phyloP scores from a whole-genome alignment of 805 yeast genomes.

The Saccharomycopsis sp. region DNA sequence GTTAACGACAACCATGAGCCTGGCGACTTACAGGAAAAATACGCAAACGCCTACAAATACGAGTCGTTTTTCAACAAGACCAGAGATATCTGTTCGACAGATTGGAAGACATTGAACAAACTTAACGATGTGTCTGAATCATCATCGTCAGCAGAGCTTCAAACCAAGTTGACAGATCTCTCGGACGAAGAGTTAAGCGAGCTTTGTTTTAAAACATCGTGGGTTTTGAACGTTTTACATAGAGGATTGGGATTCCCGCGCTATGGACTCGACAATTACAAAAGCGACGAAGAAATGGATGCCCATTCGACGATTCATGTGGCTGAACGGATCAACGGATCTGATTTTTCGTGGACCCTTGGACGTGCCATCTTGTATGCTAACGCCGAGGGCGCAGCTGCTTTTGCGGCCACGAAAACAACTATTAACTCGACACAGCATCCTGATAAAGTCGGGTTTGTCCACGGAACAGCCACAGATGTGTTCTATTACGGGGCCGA shows the following conservation, averaged over 20 bases:
- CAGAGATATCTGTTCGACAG: slow-evolving; percentile 39
- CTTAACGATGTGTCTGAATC: slow-evolving; percentile 28
- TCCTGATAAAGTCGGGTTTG: slow-evolving; percentile 33
- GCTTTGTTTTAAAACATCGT: slow-evolving; percentile 55
- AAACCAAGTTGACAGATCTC: slow-evolving; percentile 25
- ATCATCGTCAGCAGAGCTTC: neutral
- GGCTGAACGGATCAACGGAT: slow-evolving; percentile 37
- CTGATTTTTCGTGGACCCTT: slow-evolving; percentile 48
- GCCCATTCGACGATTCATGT: slow-evolving; percentile 33
- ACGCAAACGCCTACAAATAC: slow-evolving; percentile 40
- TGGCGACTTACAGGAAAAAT: slow-evolving; percentile 21
- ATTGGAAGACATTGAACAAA: slow-evolving; percentile 33
- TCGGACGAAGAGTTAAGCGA: slow-evolving; percentile 42
- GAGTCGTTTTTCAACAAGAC: slow-evolving; percentile 37
- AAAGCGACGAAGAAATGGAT: slow-evolving; percentile 26
- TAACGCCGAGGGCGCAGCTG: slow-evolving; percentile 44
- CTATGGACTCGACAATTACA: slow-evolving; percentile 35
- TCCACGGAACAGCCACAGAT: slow-evolving; percentile 41
- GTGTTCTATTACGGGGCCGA: slow-evolving; percentile 51
- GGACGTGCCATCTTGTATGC: slow-evolving; percentile 61
- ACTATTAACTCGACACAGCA: slow-evolving; percentile 19
- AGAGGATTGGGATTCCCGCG: slow-evolving; percentile 56
- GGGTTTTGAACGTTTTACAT: slow-evolving; percentile 52
- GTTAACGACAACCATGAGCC: slow-evolving; percentile 24
- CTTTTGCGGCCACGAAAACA: slow-evolving; percentile 26